phyloP scores from a whole-genome alignment of 208 protist species.

The Crithidia sp. region DNA sequence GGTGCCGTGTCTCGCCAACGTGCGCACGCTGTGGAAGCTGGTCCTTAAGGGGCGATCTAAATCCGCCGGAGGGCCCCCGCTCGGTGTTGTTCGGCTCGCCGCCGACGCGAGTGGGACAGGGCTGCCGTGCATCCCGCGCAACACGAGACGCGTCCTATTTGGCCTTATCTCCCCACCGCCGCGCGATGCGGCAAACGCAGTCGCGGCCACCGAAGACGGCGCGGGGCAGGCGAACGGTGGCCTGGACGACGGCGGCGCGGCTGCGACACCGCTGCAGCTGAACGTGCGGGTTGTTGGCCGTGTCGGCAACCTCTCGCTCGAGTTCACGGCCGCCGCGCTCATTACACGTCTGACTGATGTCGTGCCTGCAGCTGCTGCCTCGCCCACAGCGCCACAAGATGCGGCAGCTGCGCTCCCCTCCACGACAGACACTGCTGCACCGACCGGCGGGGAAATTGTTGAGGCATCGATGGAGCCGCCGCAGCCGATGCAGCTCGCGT shows the following conservation, averaged over 20 bases:
- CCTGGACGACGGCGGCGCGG: not conserved
- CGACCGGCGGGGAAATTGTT: not conserved
- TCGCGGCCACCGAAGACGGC: not conserved
- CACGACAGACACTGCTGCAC: not conserved
- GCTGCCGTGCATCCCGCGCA: constrained; percentile 38
- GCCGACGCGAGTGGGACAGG: constrained; percentile 6
- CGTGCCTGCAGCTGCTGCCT: constrained; percentile 9
- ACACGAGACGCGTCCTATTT: constrained; percentile 34
- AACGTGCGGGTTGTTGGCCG: constrained; percentile 49
- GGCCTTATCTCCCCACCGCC: constrained; percentile 20
- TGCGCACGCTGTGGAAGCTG: constrained; percentile 34
- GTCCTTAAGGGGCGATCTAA: constrained; percentile 29
- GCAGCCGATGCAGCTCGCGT: not conserved
- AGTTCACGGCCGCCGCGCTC: constrained; percentile 53
- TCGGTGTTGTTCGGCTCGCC: constrained; percentile 14
- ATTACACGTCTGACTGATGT: constrained; percentile 15
- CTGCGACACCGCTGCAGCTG: constrained; percentile 9
- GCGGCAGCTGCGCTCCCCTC: constrained; percentile 6
- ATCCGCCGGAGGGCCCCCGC: not conserved
- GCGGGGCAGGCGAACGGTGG: not conserved
- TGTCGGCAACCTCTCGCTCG: constrained; percentile 50
- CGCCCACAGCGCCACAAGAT: not conserved
- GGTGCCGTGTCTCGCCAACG: constrained; percentile 64
- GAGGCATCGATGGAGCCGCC: not conserved
- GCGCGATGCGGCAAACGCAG: constrained; percentile 1